Percentiles rank a stretch among this genome's conserved stretches.
These are phyloP conservation scores for Colletotrichum sp. DNA, from an alignment of 2,329 filamentous ascomycete species.

Conservation along the genomic window DNA sequence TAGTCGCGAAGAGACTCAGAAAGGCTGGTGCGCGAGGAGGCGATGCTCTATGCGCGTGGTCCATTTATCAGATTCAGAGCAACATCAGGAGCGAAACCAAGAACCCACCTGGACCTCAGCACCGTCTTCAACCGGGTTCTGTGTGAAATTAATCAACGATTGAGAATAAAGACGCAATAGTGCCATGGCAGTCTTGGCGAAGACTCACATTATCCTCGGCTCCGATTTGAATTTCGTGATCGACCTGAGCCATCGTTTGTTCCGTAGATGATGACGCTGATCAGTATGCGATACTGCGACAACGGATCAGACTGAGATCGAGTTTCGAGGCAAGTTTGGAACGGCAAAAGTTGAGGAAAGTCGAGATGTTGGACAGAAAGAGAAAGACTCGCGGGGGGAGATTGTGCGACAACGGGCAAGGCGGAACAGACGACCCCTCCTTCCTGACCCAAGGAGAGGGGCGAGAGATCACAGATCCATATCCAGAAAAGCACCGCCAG, in stretches of 20 bases:
- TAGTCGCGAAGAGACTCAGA: conserved; percentile 31
- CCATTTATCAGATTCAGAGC: background rate
- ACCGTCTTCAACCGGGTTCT: background rate
- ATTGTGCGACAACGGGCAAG: background rate
- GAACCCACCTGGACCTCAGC: background rate
- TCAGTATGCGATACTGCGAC: background rate
- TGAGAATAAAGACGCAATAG: background rate
- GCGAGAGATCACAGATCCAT: background rate
- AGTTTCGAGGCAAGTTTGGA: background rate
- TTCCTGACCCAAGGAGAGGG: background rate
- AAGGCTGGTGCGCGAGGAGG: conserved; percentile 31
- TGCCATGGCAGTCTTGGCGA: background rate
- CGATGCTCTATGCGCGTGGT: background rate
- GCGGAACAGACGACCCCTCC: background rate
- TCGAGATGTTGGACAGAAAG: background rate
- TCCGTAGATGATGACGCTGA: background rate
- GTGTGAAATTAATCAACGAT: too few species aligned
- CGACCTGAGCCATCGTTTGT: background rate
- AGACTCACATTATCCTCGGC: background rate
- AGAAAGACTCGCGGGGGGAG: too few species aligned
- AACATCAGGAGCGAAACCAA: background rate
- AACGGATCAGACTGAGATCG: fast-evolving
- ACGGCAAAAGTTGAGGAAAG: background rate
- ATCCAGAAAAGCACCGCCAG: background rate
- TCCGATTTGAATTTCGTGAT: background rate